Evolutionary conservation across 2,329 filamentous ascomycete species (phyloP).

Genomic region (Annulohypoxylon truncatum): DNA sequence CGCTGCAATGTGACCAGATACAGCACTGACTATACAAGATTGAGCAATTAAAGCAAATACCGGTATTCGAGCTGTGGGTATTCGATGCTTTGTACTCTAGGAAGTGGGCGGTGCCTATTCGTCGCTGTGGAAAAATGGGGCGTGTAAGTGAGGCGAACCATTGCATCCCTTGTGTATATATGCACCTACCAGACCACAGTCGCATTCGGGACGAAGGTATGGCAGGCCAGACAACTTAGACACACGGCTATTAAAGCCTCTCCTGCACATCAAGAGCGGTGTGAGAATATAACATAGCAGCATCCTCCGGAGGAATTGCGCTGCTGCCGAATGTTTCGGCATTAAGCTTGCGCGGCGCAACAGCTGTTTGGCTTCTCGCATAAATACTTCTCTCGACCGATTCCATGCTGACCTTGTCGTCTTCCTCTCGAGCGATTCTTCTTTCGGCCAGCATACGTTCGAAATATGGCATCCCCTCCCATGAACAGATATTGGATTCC

Average conservation of each 20-base stretch:
- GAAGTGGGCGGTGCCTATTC: constrained; percentile 32
- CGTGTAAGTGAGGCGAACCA: constrained; percentile 49
- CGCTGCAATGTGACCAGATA: constrained; percentile 37
- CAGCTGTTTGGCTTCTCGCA: constrained; percentile 28
- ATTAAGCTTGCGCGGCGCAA: constrained; percentile 31
- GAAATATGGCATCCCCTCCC: constrained; percentile 52
- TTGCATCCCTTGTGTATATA: constrained; percentile 39
- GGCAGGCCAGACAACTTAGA: constrained; percentile 38
- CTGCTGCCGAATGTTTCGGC: constrained; percentile 26
- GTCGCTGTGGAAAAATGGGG: constrained; percentile 43
- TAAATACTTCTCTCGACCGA: constrained; percentile 37
- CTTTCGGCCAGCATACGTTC: constrained; percentile 17
- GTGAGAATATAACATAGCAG: constrained; percentile 34
- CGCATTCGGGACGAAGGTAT: constrained; percentile 44
- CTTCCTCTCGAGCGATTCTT: constrained; percentile 32
- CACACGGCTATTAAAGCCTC: constrained; percentile 41
- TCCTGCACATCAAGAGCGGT: constrained; percentile 34
- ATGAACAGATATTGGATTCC: constrained; percentile 73
- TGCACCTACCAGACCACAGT: constrained; percentile 41
- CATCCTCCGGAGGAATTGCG: constrained; percentile 16
- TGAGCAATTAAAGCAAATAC: constrained; percentile 38
- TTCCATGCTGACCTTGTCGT: constrained; percentile 30
- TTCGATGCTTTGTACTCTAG: constrained; percentile 26
- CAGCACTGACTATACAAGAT: constrained; percentile 31
- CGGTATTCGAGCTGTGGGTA: constrained; percentile 31